A percentile compares a stretch with the other conserved stretches of the same genome.
These are phyloP conservation scores for Solanum sitiens DNA, from an alignment of 257 asterid genomes.

Conservation along the genomic window DNA sequence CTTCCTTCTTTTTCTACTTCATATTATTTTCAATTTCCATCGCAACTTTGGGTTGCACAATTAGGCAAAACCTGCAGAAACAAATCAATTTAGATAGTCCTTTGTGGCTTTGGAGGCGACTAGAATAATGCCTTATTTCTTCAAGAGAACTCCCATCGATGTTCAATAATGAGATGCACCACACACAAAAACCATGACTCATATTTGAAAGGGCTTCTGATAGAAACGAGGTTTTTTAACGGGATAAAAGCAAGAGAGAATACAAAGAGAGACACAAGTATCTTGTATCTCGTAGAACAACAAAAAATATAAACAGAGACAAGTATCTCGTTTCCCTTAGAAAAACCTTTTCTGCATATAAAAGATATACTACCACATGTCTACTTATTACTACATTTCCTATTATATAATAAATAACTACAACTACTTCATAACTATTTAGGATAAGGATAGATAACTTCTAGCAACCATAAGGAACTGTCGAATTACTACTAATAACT, in stretches of 20 bases:
- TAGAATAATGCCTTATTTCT: neutral
- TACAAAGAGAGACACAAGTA: neutral
- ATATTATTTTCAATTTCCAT: neutral
- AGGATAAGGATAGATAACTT: neutral
- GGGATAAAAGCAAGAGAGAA: neutral
- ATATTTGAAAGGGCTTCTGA: neutral
- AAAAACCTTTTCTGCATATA: neutral
- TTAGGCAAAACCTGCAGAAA: neutral
- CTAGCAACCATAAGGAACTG: neutral
- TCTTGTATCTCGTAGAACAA: neutral
- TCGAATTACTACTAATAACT: neutral
- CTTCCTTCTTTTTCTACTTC: neutral
- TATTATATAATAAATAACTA: neutral
- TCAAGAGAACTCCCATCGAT: no score
- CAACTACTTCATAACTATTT: neutral
- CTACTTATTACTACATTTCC: neutral
- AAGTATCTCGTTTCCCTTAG: neutral
- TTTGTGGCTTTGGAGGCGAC: neutral
- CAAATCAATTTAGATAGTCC: neutral
- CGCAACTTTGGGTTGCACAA: neutral
- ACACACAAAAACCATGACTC: neutral
- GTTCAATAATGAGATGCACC: neutral
- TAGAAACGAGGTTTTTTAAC: neutral
- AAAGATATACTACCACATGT: neutral
- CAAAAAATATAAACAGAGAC: neutral